Evolutionary conservation across 2,329 filamentous ascomycete species (phyloP), one percentile per base, ranked within the genome.

Genomic region (Teratosphaeriaceae sp.): DNA sequence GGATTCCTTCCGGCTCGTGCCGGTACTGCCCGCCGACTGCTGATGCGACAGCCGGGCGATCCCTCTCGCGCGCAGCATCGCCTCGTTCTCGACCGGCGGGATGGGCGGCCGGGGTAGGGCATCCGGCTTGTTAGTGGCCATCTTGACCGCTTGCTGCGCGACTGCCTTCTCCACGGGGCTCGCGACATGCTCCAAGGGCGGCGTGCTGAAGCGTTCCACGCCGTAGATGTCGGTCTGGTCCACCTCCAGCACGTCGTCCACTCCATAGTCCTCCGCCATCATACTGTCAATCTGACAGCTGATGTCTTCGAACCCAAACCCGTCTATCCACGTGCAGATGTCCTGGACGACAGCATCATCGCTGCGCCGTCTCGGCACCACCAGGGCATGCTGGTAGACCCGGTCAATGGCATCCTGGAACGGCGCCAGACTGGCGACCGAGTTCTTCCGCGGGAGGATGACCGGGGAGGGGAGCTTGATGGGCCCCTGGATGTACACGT

Each of bases 321-420:
- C 58, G 18, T 65, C 59, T 38, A 71, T 69, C 53, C 63, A 71
- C 31, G 60, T 59, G 37, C 65, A 64, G n/a, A 69, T 58, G 21
- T 65, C 60, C 18, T 71, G 67, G 15, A 64, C 48, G 5, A 56
- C 54, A 0, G 53, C 54, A 44, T 65, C 61, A 40, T 65, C 63
- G 37, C 57, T 61, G 5, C 57, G 43, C 22, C 61, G 46, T 30
- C 61, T 49, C 5, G 55, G 57, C 5, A 60, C 46, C 9, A 38
- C 34, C 27, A 58, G 43, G 2, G 53, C 51, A 12, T 56, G 41
- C 40, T 61, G 56, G 39, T 59, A 61, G 5, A 59, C 49, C 9
- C 50, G 42, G 30, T 61, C 59, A 21, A 61, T 51, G 12, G 52
- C 58, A 16, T 63, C 58, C 43, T 63, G 60, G 42, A 68, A 68